Evolutionary conservation across 73 alveolate genomes (phyloP).

Genomic region (Paramecium octaurelia): DNA sequence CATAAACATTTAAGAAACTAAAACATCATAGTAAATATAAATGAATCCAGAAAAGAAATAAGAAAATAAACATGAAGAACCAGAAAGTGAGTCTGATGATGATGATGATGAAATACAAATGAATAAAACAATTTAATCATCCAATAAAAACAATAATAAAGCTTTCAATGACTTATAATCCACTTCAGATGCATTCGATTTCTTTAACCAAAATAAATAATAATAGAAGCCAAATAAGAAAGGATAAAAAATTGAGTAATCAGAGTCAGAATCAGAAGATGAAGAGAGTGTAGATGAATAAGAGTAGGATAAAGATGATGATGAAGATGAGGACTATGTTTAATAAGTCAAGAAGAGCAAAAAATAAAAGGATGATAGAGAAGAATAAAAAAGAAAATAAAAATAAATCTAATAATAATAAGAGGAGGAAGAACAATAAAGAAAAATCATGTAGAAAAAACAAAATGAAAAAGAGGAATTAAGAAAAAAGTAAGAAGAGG

Average conservation of each 20-base stretch:
- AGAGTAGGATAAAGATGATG: background rate
- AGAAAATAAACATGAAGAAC: background rate
- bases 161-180: background rate
- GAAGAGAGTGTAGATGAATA: background rate
- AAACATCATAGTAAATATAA: background rate
- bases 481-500: background rate
- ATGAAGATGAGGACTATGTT: background rate
- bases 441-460: background rate
- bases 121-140: background rate
- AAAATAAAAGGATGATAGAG: background rate
- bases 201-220: background rate
- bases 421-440: background rate
- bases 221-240: background rate
- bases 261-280: background rate
- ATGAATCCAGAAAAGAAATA: background rate
- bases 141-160: background rate
- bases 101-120: background rate
- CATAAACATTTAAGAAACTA: background rate
- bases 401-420: background rate
- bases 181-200: background rate
- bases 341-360: background rate
- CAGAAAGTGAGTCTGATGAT: background rate
- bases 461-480: background rate
- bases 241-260: background rate
- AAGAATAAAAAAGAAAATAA: background rate